Evolutionary conservation across 2,329 filamentous ascomycete species (phyloP).

Genomic region (Fusarium sp.): DNA sequence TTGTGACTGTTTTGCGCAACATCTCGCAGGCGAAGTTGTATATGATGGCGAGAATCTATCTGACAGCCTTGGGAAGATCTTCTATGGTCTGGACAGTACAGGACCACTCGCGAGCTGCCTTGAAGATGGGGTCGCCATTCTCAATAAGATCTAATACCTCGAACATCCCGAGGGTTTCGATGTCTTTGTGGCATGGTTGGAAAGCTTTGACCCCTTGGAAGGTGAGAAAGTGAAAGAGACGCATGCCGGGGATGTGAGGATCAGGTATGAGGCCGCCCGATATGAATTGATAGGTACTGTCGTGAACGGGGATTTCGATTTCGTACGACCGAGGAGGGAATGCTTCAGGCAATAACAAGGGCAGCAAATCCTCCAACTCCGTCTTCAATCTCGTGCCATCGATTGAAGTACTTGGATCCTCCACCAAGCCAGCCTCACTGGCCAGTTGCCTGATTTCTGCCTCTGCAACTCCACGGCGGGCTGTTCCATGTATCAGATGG

Average conservation of each 20-base stretch:
- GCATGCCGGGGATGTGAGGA: constrained; percentile 30
- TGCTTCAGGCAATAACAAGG: neutral
- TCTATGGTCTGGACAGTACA: constrained; percentile 43
- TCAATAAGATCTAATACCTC: constrained; percentile 38
- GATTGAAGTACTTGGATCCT: neutral
- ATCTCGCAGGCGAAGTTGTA: constrained; percentile 49
- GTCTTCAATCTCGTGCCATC: neutral
- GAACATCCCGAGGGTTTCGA: constrained; percentile 39
- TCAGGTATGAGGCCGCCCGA: constrained; percentile 41
- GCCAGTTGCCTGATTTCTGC: constrained; percentile 9
- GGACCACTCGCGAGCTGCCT: constrained; percentile 47
- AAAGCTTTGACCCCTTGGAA: constrained; percentile 44
- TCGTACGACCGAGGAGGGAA: neutral
- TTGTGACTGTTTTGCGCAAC: constrained; percentile 31
- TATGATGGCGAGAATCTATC: constrained; percentile 48
- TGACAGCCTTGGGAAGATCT: constrained; percentile 44
- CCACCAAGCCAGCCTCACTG: neutral
- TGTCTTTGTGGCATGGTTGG: constrained; percentile 46
- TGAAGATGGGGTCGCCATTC: constrained; percentile 43
- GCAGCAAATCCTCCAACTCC: neutral
- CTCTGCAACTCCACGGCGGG: neutral
- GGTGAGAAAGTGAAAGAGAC: constrained; percentile 44
- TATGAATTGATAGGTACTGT: constrained; percentile 41
- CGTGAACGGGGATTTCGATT: constrained; percentile 36
- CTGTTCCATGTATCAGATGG: constrained; percentile 2